Base-by-base conservation (phyloP, 2,329 filamentous ascomycete genomes). In the Penicillium concentricum region DNA sequence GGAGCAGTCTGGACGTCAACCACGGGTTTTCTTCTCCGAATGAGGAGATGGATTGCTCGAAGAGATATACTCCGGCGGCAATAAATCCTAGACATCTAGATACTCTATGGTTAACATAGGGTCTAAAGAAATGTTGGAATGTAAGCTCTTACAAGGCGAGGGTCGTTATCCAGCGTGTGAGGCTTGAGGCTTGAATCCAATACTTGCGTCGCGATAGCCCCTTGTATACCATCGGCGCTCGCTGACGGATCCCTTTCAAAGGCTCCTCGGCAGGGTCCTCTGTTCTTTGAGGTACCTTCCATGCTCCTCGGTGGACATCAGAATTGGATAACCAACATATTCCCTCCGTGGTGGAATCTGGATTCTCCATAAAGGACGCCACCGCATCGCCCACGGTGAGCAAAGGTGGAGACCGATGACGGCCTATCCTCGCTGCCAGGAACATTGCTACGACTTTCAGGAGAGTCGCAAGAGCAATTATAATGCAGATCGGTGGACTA, bases 331-430 rank as follows among this genome's bases (percentile, higher is more conserved):
- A 15, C 56, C 56, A 50, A 28, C 63, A 65, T 15, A 51, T 34
- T 1, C 45, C 52, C 30, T 39, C 43, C 2, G 60, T 66, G 0
- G 50, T 57, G 1, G 16, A 24, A 57, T 67, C 65, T 2, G 65
- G 61, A 0, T 13, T 32, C 5, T 28, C 41, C 4, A 70, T 43
- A 38, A 71, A 72, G 2, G 65, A 69, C 10, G 67, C 62, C 7
- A 71, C 46, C 1, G 69, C 69, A 53, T 72, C 69, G 3, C 69
- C 68, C 28, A 64, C 35, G 3, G 67, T 72, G 22, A 70, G 45
- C 28, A 59, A 34, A 61, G 49, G 30, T 28, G 47, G 2, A 24
- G 54, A 28, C 20, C 48, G 16, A 26, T 38, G 15, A n/a, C 28
- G 22, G 9, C 16, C 8, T 12, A 56, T 32, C 4, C 24, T 24